Conservation (phyloP, 257 asterid genomes). For the Paulownia fortunei region DNA sequence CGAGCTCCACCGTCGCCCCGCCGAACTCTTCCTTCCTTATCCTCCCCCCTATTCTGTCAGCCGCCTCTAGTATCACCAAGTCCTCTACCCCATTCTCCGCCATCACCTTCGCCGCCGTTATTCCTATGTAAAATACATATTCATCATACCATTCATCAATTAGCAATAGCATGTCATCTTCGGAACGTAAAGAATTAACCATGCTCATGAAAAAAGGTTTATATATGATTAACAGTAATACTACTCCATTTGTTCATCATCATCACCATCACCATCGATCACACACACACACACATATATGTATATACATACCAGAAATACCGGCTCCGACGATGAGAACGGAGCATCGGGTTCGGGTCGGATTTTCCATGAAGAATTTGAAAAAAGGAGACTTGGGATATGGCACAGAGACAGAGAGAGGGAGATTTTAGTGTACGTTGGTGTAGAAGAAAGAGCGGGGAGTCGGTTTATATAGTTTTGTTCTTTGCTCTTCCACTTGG, state of each 20-base stretch:
- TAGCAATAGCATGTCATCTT: not conserved
- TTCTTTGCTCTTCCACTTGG: not conserved
- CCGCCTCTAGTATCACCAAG: constrained; percentile 76
- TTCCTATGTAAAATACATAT: constrained; percentile 51
- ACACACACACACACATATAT: too few species aligned
- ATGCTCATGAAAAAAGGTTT: too few species aligned
- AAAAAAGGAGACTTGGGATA: not conserved
- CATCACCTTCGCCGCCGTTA: constrained; percentile 82
- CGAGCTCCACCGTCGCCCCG: constrained; percentile 91
- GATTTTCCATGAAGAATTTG: constrained; percentile 50
- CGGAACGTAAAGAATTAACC: not conserved
- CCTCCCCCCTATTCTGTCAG: constrained; percentile 86
- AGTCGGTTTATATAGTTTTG: constrained; percentile 6
- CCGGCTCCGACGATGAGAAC: constrained; percentile 90
- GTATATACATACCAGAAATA: constrained; percentile 74
- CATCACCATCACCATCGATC: too few species aligned
- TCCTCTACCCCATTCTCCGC: constrained; percentile 86
- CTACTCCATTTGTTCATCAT: too few species aligned
- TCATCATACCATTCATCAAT: not conserved
- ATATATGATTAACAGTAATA: too few species aligned
- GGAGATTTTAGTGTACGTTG: not conserved
- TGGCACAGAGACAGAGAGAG: not conserved
- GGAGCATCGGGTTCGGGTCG: constrained; percentile 47
- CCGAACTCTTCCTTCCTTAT: constrained; percentile 83
- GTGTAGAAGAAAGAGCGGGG: not conserved